phyloP scores from a whole-genome alignment of 2,329 filamentous ascomycete genomes.

The Scedosporium aurantiacum region DNA sequence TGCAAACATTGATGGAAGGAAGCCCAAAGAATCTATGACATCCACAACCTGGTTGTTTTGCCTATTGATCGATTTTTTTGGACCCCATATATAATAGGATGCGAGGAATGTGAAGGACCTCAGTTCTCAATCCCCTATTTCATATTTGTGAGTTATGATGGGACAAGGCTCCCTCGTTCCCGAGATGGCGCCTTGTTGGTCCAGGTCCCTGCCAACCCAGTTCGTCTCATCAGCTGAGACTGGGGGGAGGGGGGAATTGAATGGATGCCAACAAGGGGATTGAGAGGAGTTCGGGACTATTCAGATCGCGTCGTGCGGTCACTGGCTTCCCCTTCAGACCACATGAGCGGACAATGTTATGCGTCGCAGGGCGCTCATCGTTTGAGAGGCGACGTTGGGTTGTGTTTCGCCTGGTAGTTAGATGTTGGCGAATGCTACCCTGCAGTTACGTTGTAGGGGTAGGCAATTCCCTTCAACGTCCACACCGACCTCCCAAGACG shows the following conservation, averaged over 20 bases:
- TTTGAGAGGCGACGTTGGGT: neutral
- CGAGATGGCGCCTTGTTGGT: neutral
- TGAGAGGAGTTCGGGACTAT: neutral
- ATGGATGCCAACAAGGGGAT: neutral
- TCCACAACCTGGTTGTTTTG: neutral
- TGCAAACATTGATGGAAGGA: neutral
- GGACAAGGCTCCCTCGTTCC: neutral
- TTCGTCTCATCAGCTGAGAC: constrained; percentile 1
- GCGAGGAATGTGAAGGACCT: neutral
- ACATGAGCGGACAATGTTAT: neutral
- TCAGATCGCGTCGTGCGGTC: neutral
- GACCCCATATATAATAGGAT: neutral
- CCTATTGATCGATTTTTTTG: neutral
- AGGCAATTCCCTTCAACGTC: neutral
- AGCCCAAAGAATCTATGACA: neutral
- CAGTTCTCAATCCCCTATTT: neutral
- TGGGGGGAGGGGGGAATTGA: neutral
- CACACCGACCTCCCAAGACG: neutral
- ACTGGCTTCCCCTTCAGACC: neutral
- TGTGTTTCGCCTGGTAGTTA: neutral
- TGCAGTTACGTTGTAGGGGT: neutral
- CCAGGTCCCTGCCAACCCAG: neutral
- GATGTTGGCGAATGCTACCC: neutral
- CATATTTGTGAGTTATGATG: neutral
- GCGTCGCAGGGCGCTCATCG: neutral